Evolutionary conservation across 176 grass and related monocot species (phyloP).

Genomic region (Guadua angustifolia): DNA sequence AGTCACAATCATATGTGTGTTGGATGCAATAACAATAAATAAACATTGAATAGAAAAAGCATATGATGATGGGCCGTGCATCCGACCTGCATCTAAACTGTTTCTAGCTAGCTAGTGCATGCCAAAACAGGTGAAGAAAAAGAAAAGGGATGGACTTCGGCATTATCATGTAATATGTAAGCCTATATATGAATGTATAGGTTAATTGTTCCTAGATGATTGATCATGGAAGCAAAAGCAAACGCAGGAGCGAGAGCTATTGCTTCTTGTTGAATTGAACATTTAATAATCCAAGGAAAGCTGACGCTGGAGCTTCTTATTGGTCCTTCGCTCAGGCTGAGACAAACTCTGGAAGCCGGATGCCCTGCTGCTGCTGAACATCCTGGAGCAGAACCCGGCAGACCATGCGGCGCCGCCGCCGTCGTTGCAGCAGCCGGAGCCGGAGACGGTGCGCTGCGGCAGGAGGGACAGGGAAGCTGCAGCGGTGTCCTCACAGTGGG

Average conservation of each 20-base stretch:
- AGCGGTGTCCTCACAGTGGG: not conserved
- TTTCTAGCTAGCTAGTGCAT: not conserved
- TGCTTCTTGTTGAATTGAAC: not conserved
- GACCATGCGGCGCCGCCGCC: not conserved
- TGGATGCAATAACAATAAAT: not conserved
- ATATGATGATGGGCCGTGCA: not conserved
- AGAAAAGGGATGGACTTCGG: not conserved
- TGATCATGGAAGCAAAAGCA: not conserved
- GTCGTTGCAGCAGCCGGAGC: not conserved
- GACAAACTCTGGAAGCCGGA: slow-evolving; percentile 55
- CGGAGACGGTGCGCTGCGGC: not conserved
- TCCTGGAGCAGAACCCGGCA: slow-evolving; percentile 28
- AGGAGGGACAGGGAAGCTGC: not conserved
- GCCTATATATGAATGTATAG: not conserved
- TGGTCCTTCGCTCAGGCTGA: slow-evolving; percentile 46
- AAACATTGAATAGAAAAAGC: not conserved
- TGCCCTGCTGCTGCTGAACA: slow-evolving; percentile 28
- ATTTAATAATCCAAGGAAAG: slow-evolving; percentile 40
- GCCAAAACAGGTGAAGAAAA: not conserved
- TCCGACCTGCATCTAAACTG: not conserved
- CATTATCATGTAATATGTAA: not conserved
- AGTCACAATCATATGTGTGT: not conserved
- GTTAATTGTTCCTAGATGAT: not conserved
- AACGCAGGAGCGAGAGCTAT: not conserved
- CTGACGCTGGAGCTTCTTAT: slow-evolving; percentile 53